These are phyloP conservation scores for Arabidopsis arenosa DNA, from an alignment of 345 rosid species.

Conservation along the genomic window DNA sequence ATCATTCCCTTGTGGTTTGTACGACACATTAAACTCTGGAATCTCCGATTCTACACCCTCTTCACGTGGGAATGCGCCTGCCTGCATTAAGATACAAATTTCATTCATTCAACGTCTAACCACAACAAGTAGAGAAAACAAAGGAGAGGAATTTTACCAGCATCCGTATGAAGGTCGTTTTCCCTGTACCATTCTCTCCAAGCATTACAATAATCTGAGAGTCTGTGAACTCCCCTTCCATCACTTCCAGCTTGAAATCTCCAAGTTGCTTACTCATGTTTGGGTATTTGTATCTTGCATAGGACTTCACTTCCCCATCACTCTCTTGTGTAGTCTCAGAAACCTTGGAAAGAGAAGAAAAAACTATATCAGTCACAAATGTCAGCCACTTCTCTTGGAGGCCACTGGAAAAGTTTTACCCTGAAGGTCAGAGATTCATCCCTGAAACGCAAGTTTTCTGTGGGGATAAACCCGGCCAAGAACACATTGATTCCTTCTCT, in stretches of 20 bases:
- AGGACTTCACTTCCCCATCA: conserved; percentile 78
- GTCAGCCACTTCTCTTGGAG: not conserved
- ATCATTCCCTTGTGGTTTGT: conserved; percentile 90
- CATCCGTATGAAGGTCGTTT: conserved; percentile 93
- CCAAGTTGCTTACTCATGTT: conserved; percentile 84
- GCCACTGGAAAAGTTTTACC: conserved; percentile 47
- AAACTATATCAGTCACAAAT: conserved; percentile 8
- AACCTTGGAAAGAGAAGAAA: conserved; percentile 54
- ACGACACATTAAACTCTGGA: conserved; percentile 89
- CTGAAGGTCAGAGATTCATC: conserved; percentile 84
- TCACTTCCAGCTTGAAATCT: conserved; percentile 64
- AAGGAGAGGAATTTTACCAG: conserved; percentile 55
- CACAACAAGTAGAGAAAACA: not conserved
- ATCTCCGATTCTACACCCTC: conserved; percentile 67
- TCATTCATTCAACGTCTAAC: not conserved
- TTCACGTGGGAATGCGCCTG: conserved; percentile 79
- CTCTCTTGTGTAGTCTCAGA: conserved; percentile 87
- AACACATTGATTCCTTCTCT: conserved; percentile 90
- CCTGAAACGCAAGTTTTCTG: conserved; percentile 83
- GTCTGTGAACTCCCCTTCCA: conserved; percentile 92
- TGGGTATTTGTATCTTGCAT: conserved; percentile 86
- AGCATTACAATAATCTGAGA: conserved; percentile 90
- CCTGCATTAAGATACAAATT: conserved; percentile 50
- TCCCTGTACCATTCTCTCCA: conserved; percentile 94
- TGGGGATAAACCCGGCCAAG: conserved; percentile 89